phyloP scores from a whole-genome alignment of 2,329 filamentous ascomycete species.

The Xylariales sp. region DNA sequence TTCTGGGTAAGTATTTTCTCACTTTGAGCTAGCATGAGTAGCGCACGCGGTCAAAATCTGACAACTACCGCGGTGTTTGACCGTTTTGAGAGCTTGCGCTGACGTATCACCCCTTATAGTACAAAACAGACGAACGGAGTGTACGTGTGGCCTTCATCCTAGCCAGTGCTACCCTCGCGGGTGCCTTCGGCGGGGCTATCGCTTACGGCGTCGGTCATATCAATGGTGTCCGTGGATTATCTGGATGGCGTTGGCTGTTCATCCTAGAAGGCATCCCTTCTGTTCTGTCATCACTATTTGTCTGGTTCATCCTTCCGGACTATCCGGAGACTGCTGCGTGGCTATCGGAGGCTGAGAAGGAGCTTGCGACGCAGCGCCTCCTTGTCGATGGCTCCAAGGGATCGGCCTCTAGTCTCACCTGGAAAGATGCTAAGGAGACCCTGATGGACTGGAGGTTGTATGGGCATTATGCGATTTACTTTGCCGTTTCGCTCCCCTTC shows the following conservation, averaged over 20 bases:
- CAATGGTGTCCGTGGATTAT: slow-evolving; percentile 69
- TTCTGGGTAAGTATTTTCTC: slow-evolving; percentile 62
- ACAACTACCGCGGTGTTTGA: not conserved
- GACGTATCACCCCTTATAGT: slow-evolving; percentile 52
- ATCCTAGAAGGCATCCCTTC: slow-evolving; percentile 56
- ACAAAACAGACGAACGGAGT: slow-evolving; percentile 75
- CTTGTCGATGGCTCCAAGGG: slow-evolving; percentile 63
- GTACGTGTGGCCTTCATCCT: slow-evolving; percentile 79
- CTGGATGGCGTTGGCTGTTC: slow-evolving; percentile 80
- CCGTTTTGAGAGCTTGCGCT: not conserved
- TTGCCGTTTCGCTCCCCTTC: slow-evolving; percentile 52
- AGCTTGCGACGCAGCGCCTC: slow-evolving; percentile 61
- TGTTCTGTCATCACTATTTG: slow-evolving; percentile 65
- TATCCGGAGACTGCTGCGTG: slow-evolving; percentile 73
- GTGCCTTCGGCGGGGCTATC: slow-evolving; percentile 80
- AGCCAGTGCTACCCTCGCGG: slow-evolving; percentile 75
- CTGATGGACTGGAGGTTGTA: slow-evolving; percentile 75
- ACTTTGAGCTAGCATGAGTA: not conserved
- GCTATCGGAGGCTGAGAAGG: slow-evolving; percentile 69
- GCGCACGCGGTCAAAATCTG: not conserved
- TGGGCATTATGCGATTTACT: slow-evolving; percentile 69
- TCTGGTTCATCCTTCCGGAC: slow-evolving; percentile 73
- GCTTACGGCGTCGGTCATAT: slow-evolving; percentile 80
- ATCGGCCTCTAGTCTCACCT: slow-evolving; percentile 70
- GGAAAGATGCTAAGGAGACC: slow-evolving; percentile 76